Evolutionary conservation across 768 basidiomycete species (phyloP), one percentile per base, ranked within the genome.

Genomic region (Pilatotrama ljubarskyi): DNA sequence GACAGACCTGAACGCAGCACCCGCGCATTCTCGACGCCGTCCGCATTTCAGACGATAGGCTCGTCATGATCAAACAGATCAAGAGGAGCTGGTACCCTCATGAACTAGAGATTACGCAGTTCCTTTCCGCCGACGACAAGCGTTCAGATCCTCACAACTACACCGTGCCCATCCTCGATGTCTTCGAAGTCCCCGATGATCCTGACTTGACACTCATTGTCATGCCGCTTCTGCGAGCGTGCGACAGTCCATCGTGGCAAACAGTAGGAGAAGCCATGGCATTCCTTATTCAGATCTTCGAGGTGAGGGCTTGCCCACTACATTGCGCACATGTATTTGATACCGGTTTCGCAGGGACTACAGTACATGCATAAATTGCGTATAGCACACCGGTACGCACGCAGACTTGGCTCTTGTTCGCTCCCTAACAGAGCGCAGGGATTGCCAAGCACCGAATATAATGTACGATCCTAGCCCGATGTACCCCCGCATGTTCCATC

Each of bases 141-240:
- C 20, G 54, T 2, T 58, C 61, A 9, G 66, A 72, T 38, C 68
- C 70, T 0, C 51, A 64, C 7, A 73, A 72, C 47, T 70, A 73
- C 43, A 65, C 64, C 44, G 63, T 65, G 1, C 68, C 67, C 3
- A 20, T 71, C 6, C 38, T 61, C 22, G 72, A 71, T 1, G 50
- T 68, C 15, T 38, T 71, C 4, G 36, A 61, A 17, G 63, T 64
- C 22, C 59, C 66, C 2, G 32, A 36, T 8, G 36, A 50, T 18
- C 18, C 29, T 18, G 59, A 63, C 22, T 49, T 52, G 13, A 41
- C 24, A n/a, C 43, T 71, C 6, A 55, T 78, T n/a, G 76, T 77
- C 10, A 70, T 74, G 62, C 76, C 78, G 1, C 55, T 73, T 9
- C 46, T 76, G 14, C 65, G 70, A 1, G 40, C 20, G 2, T 70